Base-by-base conservation (phyloP, 768 basidiomycete genomes). In the Auriscalpium vulgare region DNA sequence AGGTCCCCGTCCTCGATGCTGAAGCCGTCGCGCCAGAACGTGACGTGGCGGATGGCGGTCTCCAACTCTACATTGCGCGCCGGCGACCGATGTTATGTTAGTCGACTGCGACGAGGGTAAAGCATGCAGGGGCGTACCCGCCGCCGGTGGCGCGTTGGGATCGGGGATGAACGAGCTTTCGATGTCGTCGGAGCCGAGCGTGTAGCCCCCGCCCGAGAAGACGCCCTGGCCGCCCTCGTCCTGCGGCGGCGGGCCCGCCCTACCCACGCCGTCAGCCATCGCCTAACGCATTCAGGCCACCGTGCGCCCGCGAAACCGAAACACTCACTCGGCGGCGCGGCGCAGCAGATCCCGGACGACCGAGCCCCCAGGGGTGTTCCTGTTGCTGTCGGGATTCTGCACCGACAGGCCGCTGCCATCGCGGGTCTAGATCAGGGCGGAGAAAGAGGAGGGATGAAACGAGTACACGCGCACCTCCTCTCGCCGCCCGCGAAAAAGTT, bases 401-500 rank as follows among this genome's bases (percentile, higher is more conserved):
- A 98, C 78, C 2, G 86, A 88, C 47, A 99, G 77, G 2, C 95
- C 95, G 68, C 94, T 97, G 66, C 8, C 51, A 4, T 5, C 48
- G 38, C 47, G 23, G 35, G 40, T 38, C 19, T 8, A 53, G 54
- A 19, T 59, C 23, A 50, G 23, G 19, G 10, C 10, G 50, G 16
- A 4, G 8, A 19, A 23, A 7, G 19, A 16, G 46, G 35, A 35
- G 37, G 47, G 10, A 50, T n/a, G 14, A 50, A 35, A 46, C 9
- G 46, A 14, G 8, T 19, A 9, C 10, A 6, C 23, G 51, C 67
- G 36, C 37, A 90, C 94, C 92, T 94, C 66, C 91, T 76, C 68
- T 95, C 95, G 0, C 95, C 95, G n/a, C 95, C 95, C 3, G 95
- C 87, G 69, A 91, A 98, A 79, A 86, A 90, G 16, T 78, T 77